Percentiles rank a stretch among this genome's conserved stretches.
These are phyloP conservation scores for Pezicula radicicola DNA, from an alignment of 2,329 filamentous ascomycete genomes.

Conservation along the genomic window DNA sequence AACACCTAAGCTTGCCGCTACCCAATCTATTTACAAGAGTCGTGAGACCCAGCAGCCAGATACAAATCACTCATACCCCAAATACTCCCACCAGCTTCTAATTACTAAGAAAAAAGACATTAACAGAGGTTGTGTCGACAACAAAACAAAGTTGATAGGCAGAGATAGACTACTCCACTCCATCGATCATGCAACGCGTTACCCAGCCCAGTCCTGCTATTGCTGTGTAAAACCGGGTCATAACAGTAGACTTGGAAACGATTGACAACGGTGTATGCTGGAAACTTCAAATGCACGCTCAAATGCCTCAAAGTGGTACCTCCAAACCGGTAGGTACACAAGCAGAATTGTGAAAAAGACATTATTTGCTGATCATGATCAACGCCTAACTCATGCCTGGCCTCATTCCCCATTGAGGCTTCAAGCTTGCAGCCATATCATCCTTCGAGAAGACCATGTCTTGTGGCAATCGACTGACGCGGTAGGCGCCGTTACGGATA, in stretches of 20 bases:
- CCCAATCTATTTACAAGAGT: not conserved
- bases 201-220: not conserved
- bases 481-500: conserved; percentile 66
- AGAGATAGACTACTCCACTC: not conserved
- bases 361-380: conserved; percentile 13
- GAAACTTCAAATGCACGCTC: conserved; percentile 25
- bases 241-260: not conserved
- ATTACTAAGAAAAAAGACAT: not conserved
- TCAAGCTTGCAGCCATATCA: conserved; percentile 47
- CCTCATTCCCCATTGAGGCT: conserved; percentile 35
- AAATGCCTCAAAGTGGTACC: conserved; percentile 21
- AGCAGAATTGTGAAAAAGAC: conserved; percentile 14
- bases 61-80: not conserved
- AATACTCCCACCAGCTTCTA: not conserved
- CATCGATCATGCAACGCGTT: not conserved
- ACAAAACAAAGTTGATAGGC: not conserved
- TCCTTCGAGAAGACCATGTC: conserved; percentile 64
- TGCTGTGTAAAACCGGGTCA: not conserved
- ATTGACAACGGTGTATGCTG: not conserved
- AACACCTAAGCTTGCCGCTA: not conserved
- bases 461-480: conserved; percentile 63
- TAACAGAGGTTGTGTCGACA: not conserved
- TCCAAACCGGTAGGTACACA: conserved; percentile 10
- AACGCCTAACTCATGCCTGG: conserved; percentile 5
- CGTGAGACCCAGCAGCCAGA: not conserved